Conservation (phyloP, 441 rosid species). For the Kokia cookei region DNA sequence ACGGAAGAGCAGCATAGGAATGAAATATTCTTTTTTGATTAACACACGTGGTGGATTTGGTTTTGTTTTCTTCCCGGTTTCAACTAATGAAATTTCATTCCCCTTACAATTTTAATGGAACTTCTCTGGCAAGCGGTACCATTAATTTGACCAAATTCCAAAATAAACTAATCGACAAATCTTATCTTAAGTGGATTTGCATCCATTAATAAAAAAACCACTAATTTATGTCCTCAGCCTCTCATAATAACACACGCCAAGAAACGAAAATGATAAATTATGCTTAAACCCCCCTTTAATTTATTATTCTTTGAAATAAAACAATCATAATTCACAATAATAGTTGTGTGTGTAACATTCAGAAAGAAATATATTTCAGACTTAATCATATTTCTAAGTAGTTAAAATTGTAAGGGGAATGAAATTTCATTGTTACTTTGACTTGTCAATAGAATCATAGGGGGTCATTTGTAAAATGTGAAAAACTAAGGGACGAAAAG, state of each 20-base stretch:
- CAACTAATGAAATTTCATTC: too few species aligned
- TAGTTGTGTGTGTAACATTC: neutral
- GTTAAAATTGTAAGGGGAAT: neutral
- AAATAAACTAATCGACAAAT: too few species aligned
- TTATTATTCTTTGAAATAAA: neutral
- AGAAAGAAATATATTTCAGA: neutral
- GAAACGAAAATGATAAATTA: neutral
- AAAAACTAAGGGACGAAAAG: neutral
- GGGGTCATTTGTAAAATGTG: neutral
- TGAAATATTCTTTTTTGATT: conserved; percentile 6
- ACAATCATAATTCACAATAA: neutral
- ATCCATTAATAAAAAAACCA: too few species aligned
- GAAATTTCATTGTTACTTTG: neutral
- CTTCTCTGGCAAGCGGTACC: too few species aligned
- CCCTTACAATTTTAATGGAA: too few species aligned
- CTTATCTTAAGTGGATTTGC: too few species aligned
- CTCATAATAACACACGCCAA: neutral
- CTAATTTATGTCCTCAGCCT: too few species aligned
- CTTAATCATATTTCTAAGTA: neutral
- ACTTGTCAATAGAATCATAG: neutral
- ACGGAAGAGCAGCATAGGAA: neutral
- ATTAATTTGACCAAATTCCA: too few species aligned
- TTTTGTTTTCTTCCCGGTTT: neutral
- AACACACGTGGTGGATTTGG: neutral
- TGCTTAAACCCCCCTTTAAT: neutral